Evolutionary conservation across 495 filamentous ascomycete genomes (phyloP), one percentile per base, ranked within the genome.

Genomic region (Penicillium herquei): DNA sequence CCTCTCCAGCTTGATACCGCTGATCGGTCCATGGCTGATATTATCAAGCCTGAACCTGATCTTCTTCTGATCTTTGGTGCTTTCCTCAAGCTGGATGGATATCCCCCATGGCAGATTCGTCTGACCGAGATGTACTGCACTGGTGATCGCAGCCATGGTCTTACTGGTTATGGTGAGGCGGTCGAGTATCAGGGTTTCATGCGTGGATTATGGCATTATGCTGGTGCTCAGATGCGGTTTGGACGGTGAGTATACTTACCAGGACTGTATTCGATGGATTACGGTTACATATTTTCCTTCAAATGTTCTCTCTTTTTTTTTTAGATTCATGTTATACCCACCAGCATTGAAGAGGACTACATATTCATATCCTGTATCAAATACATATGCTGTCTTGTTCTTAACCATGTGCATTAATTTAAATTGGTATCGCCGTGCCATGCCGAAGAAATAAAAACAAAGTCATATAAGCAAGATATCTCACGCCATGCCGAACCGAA

Each of bases 141-240:
- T 7, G 77, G 78, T 5, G 73, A 74, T 42, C 78, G 68, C 34
- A 74, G 58, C 45, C 73, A 72, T 47, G 66, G 64, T 13, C 48
- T 71, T 31, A 66, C 56, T 13, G 75, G 70, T 1, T 68, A 63
- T 54, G 67, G 69, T 11, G 73, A 73, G 56, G 85, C 84, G 0
- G 93, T 98, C 13, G 92, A 89, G 50, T 98, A 98, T 70, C 92
- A 96, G 66, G 87, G 95, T 9, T 98, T 98, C 65, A 80, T 96
- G 49, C 74, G 88, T 39, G 92, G 85, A 1, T 69, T 98, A 63
- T 86, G 89, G 71, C 89, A 86, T 51, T 98, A 80, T 74, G 90
- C 90, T 6, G 86, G 88, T 55, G 93, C 91, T 26, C 85, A 95
- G 63, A 92, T 98, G 83, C 84, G 91, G 35, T 86, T 92, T 66